Percentiles rank a stretch among this genome's conserved stretches.
phyloP scores from a whole-genome alignment of 2,329 filamentous ascomycete genomes.

The Metarhizium anisopliae region DNA sequence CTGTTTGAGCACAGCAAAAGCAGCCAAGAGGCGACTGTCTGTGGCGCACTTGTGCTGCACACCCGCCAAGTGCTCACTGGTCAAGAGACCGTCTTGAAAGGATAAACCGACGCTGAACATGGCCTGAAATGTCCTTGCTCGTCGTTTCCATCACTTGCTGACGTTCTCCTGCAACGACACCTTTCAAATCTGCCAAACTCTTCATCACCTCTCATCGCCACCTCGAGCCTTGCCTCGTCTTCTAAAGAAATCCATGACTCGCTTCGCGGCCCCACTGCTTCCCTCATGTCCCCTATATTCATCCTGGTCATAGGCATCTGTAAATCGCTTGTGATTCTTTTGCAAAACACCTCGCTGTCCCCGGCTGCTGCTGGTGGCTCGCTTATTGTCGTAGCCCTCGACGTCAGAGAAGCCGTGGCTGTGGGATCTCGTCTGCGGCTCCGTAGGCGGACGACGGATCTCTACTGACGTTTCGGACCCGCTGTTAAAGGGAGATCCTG shows the following conservation, averaged over 20 bases:
- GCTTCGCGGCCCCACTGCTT: conserved; percentile 76
- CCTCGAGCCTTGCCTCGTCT: conserved; percentile 70
- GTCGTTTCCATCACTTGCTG: neutral
- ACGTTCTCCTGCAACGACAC: neutral
- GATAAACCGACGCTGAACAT: too few species aligned
- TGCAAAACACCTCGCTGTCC: conserved; percentile 54
- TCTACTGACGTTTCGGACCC: conserved; percentile 48
- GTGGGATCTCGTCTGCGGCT: conserved; percentile 32
- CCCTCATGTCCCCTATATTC: conserved; percentile 61
- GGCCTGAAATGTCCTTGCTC: neutral
- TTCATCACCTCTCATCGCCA: conserved; percentile 38
- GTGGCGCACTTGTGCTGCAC: too few species aligned
- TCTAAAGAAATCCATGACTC: conserved; percentile 98
- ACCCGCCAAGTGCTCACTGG: too few species aligned
- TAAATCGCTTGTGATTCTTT: conserved; percentile 82
- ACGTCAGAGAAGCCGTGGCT: conserved; percentile 33
- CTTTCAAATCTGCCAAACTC: neutral
- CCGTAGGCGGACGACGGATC: conserved; percentile 31
- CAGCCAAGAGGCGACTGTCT: too few species aligned
- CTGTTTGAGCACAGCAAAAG: neutral
- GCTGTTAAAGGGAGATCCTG: conserved; percentile 35
- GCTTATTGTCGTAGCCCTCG: conserved; percentile 32
- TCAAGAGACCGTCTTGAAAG: too few species aligned
- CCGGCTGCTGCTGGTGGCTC: conserved; percentile 25
- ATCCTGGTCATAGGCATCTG: conserved; percentile 77